phyloP scores from a whole-genome alignment of 768 basidiomycete species.

The Mycena belliarum region DNA sequence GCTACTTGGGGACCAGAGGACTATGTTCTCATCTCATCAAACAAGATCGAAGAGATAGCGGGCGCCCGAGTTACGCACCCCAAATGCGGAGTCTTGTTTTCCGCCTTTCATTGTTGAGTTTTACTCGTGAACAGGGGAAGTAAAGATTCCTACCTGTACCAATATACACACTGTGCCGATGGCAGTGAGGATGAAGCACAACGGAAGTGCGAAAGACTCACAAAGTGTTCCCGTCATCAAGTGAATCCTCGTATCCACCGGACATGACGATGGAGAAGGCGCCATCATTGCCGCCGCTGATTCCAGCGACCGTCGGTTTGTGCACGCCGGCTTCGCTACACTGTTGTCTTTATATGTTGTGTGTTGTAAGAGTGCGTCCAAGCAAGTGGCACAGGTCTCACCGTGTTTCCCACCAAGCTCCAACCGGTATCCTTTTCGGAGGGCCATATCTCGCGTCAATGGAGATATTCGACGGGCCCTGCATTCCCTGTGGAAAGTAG shows the following conservation, averaged over 20 bases:
- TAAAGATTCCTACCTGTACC: background rate
- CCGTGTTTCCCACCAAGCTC: slow-evolving; percentile 2
- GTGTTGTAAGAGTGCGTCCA: background rate
- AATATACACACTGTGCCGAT: background rate
- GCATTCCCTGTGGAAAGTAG: background rate
- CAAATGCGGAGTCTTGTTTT: background rate
- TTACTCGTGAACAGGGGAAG: background rate
- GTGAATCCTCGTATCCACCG: background rate
- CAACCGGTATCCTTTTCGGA: background rate
- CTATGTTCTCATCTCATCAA: background rate
- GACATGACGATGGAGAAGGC: slow-evolving; percentile 12
- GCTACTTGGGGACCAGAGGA: background rate
- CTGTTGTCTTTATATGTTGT: background rate
- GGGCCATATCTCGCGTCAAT: background rate
- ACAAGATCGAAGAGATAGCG: background rate
- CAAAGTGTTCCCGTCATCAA: slow-evolving; percentile 11
- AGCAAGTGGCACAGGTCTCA: background rate
- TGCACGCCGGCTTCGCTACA: slow-evolving; percentile 6
- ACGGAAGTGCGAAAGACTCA: background rate
- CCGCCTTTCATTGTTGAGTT: background rate
- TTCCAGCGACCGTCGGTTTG: slow-evolving; percentile 1
- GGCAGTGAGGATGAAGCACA: background rate
- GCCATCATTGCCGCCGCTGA: slow-evolving; percentile 1
- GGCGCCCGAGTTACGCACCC: background rate
- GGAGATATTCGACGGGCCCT: background rate